These are phyloP conservation scores for Termitomyces sp. DNA, from an alignment of 768 basidiomycete genomes.

Conservation along the genomic window DNA sequence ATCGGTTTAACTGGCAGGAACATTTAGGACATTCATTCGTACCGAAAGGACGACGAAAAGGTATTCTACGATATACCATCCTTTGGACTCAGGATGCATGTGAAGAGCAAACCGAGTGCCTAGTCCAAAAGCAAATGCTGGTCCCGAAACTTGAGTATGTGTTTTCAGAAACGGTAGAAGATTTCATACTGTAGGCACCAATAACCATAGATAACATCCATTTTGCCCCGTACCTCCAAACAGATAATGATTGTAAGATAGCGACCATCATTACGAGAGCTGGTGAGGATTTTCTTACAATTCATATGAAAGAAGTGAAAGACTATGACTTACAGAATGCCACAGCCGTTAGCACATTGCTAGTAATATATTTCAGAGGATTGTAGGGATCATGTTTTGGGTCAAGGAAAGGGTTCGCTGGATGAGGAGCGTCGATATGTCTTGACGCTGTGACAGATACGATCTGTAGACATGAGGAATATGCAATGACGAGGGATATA, in stretches of 20 bases:
- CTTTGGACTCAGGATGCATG: constrained; percentile 42
- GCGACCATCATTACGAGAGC: constrained; percentile 34
- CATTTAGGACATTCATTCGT: constrained; percentile 10
- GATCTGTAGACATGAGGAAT: constrained; percentile 1
- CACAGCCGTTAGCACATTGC: constrained; percentile 43
- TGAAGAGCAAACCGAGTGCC: constrained; percentile 52
- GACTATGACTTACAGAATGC: constrained; percentile 34
- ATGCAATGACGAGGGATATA: not conserved
- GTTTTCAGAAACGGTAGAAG: too few species aligned
- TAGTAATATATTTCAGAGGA: constrained; percentile 49
- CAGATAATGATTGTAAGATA: constrained; percentile 36
- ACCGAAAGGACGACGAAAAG: constrained; percentile 58
- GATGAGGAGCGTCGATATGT: constrained; percentile 18
- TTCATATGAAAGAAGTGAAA: not conserved
- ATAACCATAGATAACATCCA: constrained; percentile 61
- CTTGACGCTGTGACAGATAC: constrained; percentile 11
- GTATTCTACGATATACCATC: constrained; percentile 51
- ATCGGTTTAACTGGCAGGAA: not conserved
- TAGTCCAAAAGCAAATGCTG: constrained; percentile 55
- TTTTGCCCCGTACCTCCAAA: constrained; percentile 39
- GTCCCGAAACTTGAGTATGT: not conserved
- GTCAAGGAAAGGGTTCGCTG: constrained; percentile 38
- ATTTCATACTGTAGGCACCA: constrained; percentile 47
- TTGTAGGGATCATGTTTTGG: constrained; percentile 50
- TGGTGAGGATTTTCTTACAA: constrained; percentile 2